A percentile compares a stretch with the other conserved stretches of the same genome.
Conservation (phyloP, 1,139 yeast species). For the Spencermartinsiella ligniputridi region DNA sequence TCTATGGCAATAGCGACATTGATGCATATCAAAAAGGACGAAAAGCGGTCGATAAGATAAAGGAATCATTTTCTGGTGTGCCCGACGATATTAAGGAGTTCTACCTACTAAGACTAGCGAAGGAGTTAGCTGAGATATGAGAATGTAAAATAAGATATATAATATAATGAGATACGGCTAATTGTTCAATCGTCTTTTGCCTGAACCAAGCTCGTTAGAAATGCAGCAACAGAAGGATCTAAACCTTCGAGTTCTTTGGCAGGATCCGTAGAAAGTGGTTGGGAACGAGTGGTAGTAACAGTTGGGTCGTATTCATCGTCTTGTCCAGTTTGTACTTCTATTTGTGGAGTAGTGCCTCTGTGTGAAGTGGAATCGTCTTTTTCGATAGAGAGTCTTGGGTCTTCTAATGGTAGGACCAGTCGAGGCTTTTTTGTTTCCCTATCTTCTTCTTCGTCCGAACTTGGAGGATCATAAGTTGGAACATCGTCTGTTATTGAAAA, state of each 20-base stretch:
- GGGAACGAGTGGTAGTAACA: not conserved
- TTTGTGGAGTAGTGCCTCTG: not conserved
- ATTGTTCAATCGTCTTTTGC: no score
- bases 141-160: constrained; percentile 6
- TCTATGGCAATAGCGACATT: constrained; percentile 37
- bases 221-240: constrained; percentile 32
- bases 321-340: not conserved
- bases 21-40: constrained; percentile 34
- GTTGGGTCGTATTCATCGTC: not conserved
- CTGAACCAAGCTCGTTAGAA: constrained; percentile 23
- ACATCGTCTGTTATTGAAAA: constrained; percentile 26
- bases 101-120: constrained; percentile 28
- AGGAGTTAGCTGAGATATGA: constrained; percentile 21
- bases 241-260: constrained; percentile 23
- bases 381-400: not conserved
- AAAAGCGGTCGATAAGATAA: constrained; percentile 21
- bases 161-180: no score
- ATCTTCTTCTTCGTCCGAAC: constrained; percentile 34
- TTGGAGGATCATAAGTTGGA: constrained; percentile 38
- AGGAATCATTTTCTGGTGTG: constrained; percentile 23
- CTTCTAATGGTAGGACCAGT: not conserved
- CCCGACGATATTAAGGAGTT: constrained; percentile 28
- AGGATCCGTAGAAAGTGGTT: not conserved
- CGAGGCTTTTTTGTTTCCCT: constrained; percentile 25
- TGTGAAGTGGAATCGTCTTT: no score